phyloP scores from a whole-genome alignment of 75 land plant species.

The Larix kaempferi region DNA sequence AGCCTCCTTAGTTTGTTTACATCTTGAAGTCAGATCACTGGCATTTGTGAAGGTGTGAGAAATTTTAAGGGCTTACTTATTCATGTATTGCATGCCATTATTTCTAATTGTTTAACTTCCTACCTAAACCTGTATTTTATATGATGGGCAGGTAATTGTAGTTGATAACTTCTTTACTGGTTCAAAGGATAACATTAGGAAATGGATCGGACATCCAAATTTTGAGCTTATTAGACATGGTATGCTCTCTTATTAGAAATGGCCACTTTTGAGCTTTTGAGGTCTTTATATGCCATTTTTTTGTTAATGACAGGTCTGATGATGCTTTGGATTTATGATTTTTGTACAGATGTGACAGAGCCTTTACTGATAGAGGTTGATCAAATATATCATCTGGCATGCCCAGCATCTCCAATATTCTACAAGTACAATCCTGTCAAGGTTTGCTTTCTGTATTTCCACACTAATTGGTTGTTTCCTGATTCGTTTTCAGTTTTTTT shows the following conservation, averaged over 20 bases:
- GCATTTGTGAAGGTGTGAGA: not conserved
- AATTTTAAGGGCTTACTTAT: not conserved
- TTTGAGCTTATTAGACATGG: constrained; percentile 92
- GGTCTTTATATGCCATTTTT: not conserved
- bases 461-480: not conserved
- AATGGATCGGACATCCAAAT: constrained; percentile 88
- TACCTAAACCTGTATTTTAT: not conserved
- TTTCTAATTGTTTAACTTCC: not conserved
- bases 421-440: constrained; percentile 88
- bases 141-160: constrained; percentile 60
- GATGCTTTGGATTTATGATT: not conserved
- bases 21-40: not conserved
- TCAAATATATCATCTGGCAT: constrained; percentile 81
- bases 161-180: constrained; percentile 86
- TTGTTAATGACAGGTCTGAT: not conserved
- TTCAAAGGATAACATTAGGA: constrained; percentile 66
- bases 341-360: constrained; percentile 60
- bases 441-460: constrained; percentile 15
- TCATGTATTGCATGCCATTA: not conserved
- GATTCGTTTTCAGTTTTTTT: not conserved
- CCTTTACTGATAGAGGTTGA: constrained; percentile 76
- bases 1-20: not conserved
- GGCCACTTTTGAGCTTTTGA: too few relatives aligned
- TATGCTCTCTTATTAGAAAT: constrained; percentile 15
- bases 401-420: constrained; percentile 83